Evolutionary conservation across 768 basidiomycete genomes (phyloP).

Genomic region (Tylopilus vinaceipallidus): DNA sequence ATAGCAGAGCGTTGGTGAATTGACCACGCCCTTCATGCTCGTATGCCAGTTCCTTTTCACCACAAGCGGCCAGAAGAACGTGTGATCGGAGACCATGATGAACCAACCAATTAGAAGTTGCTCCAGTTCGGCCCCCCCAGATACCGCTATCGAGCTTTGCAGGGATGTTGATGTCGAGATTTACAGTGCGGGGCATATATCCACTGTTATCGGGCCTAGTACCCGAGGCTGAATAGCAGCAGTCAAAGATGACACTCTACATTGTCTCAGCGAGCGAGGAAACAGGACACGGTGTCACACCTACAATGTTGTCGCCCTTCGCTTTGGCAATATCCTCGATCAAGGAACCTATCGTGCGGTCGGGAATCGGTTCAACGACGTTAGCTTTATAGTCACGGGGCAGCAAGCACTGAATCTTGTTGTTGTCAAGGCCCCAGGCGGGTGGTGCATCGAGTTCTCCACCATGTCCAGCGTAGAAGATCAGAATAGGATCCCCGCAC

Average conservation of each 20-base stretch:
- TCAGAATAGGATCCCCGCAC: constrained; percentile 35
- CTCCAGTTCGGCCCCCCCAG: constrained; percentile 13
- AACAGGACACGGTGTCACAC: constrained; percentile 5
- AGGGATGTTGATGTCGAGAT: constrained; percentile 2
- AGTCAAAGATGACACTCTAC: constrained; percentile 47
- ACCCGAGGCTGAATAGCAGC: constrained; percentile 42
- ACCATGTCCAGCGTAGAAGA: constrained; percentile 49
- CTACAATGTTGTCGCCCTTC: constrained; percentile 45
- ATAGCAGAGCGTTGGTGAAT: constrained; percentile 27
- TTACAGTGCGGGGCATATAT: constrained; percentile 5
- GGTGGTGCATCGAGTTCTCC: constrained; percentile 32
- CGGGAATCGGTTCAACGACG: constrained; percentile 37
- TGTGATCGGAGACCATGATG: constrained; percentile 35
- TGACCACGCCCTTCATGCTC: constrained; percentile 22
- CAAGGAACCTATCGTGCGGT: constrained; percentile 39
- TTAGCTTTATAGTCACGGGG: constrained; percentile 31
- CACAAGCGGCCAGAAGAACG: constrained; percentile 44
- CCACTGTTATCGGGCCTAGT: constrained; percentile 22
- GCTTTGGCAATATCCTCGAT: constrained; percentile 36
- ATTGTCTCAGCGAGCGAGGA: not conserved
- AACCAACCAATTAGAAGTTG: constrained; percentile 18
- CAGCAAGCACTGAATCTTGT: constrained; percentile 30
- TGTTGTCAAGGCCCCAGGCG: constrained; percentile 21
- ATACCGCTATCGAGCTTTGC: constrained; percentile 28
- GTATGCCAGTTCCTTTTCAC: constrained; percentile 33